Base-by-base conservation (phyloP, 345 rosid species). In the Acer saccharum region DNA sequence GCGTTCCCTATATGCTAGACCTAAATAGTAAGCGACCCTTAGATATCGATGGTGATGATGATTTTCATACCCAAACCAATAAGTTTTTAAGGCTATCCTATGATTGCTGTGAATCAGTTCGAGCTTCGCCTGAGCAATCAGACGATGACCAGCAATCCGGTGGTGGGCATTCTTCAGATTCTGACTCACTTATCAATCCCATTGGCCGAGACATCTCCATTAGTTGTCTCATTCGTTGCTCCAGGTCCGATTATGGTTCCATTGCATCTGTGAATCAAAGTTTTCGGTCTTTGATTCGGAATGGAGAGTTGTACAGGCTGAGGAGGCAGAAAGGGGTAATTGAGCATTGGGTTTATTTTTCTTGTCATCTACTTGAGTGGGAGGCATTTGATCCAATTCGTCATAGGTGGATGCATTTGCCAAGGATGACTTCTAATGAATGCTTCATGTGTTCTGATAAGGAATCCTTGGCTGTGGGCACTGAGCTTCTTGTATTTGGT, bases 381-480 rank as follows among this genome's bases (percentile, higher is more conserved):
- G 94, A 90, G 78, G 98, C 97, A 2, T 94, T 89, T 65, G 98
- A 94, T 85, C 98, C 98, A 4, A 81, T 87, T n/a, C 74, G 83
- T 21, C 41, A 77, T 23, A 83, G 88, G 80, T 93, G 97, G 97
- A 91, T 93, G 98, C 92, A 86, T 84, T 77, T 94, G 72, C 98
- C 98, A 4, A 80, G 83, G 60, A 94, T 93, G 92, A 82, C 92
- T 82, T 87, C 88, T 3, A 87, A 90, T 46, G 97, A 88, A 7
- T 89, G 86, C 81, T 92, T 91, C 78, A 91, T 84, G 86, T 90
- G 86, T 66, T 88, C 94, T 0, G 98, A 94, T 74, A 92, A 91
- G 83, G 98, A 94, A 81, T 94, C 98, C 29, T 79, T 94, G 81
- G 98, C 97, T 29, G 98, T 94, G 79, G 98, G 98, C 29, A 94